A percentile compares a stretch with the other conserved stretches of the same genome.
phyloP scores from a whole-genome alignment of 139 green algal genomes.

The Chlorella vulgaris region DNA sequence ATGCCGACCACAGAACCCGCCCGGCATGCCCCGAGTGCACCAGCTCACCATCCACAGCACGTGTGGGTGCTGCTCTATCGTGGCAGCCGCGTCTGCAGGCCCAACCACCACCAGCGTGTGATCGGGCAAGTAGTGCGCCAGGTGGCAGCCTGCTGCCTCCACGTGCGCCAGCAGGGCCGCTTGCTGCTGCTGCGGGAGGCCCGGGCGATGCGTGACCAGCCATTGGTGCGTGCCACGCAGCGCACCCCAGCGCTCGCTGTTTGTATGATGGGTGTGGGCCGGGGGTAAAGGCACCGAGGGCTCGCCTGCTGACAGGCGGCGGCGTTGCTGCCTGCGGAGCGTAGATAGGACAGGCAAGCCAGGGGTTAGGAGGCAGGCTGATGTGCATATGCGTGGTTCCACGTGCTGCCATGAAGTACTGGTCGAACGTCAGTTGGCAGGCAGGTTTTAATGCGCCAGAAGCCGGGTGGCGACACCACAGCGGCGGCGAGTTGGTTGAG shows the following conservation, averaged over 20 bases:
- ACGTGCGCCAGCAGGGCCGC: neutral
- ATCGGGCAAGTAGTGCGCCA: constrained; percentile 37
- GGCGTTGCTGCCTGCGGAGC: constrained; percentile 12
- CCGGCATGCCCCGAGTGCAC: too few species aligned
- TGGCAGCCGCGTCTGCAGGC: neutral
- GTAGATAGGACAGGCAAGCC: neutral
- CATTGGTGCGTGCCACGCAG: constrained; percentile 13
- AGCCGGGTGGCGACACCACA: neutral
- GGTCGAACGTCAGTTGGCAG: neutral
- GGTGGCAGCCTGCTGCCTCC: neutral
- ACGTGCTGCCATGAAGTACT: neutral
- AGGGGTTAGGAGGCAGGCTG: neutral
- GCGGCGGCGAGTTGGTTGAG: neutral
- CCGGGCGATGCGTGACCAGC: constrained; percentile 17
- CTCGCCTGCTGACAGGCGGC: neutral
- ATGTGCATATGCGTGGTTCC: neutral
- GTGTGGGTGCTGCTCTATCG: constrained; percentile 1
- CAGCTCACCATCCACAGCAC: constrained; percentile 25
- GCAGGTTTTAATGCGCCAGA: neutral
- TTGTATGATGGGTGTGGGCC: neutral
- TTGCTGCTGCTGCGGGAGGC: neutral
- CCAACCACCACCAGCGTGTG: constrained; percentile 40
- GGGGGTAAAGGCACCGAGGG: neutral
- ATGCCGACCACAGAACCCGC: neutral
- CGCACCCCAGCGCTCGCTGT: neutral